phyloP scores from a whole-genome alignment of 208 protist genomes.

The Crithidia bombi region DNA sequence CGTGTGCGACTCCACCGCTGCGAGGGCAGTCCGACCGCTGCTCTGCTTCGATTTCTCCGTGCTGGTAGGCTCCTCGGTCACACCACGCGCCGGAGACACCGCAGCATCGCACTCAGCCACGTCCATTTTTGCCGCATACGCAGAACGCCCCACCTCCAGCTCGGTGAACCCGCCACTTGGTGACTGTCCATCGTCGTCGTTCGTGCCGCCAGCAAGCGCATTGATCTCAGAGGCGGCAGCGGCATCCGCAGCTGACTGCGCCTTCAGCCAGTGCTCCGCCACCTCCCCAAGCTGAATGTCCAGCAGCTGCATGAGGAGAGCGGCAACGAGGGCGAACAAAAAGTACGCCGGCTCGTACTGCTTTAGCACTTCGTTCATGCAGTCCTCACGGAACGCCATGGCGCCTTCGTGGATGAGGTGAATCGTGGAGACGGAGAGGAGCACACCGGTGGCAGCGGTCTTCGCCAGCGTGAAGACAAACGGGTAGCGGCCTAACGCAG shows the following conservation, averaged over 20 bases:
- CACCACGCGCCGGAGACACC: not conserved
- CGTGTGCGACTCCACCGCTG: not conserved
- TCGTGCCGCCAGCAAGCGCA: not conserved
- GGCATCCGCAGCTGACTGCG: not conserved
- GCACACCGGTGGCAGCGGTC: slow-evolving; percentile 56
- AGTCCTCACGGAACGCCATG: slow-evolving; percentile 43
- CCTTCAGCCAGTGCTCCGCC: slow-evolving; percentile 43
- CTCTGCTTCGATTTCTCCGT: not conserved
- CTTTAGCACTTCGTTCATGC: slow-evolving; percentile 37
- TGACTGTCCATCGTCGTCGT: slow-evolving; percentile 7
- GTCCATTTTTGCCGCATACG: not conserved
- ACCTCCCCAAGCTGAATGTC: slow-evolving; percentile 50
- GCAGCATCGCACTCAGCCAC: not conserved
- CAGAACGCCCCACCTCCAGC: not conserved
- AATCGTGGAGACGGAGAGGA: slow-evolving; percentile 61
- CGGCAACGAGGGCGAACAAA: slow-evolving; percentile 59
- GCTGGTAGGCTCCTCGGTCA: not conserved
- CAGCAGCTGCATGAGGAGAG: slow-evolving; percentile 61
- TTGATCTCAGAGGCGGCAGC: not conserved
- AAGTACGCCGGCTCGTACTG: slow-evolving; percentile 53
- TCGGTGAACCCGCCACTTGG: not conserved
- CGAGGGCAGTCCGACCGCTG: not conserved
- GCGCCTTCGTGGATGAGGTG: slow-evolving; percentile 60
- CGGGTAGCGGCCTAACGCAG: slow-evolving; percentile 39
- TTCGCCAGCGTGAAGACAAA: slow-evolving; percentile 61